Conservation (phyloP, 1,139 yeast genomes). For the Zygosaccharomyces sapae region DNA sequence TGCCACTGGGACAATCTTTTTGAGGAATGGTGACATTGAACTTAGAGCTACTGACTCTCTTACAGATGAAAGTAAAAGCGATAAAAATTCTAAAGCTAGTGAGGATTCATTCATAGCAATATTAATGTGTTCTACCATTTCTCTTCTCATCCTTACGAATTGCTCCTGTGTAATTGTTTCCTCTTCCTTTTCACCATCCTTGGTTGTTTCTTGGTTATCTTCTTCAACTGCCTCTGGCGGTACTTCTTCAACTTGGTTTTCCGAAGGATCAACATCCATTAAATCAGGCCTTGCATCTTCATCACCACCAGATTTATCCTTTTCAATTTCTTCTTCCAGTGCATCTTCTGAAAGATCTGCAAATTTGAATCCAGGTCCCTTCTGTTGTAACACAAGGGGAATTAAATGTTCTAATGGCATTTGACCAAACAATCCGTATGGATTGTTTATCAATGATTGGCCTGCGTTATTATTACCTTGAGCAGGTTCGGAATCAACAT, state of each 20-base stretch:
- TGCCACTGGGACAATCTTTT: slow-evolving; percentile 73
- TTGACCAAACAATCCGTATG: slow-evolving; percentile 32
- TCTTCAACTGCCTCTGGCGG: slow-evolving; percentile 4
- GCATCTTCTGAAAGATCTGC: slow-evolving; percentile 52
- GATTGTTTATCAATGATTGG: slow-evolving; percentile 28
- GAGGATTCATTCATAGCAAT: slow-evolving; percentile 86
- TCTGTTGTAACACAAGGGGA: slow-evolving; percentile 32
- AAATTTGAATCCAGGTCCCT: slow-evolving; percentile 32
- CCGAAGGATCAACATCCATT: slow-evolving; percentile 16
- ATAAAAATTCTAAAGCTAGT: slow-evolving; percentile 78
- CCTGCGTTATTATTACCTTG: neutral
- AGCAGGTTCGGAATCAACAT: slow-evolving; percentile 5
- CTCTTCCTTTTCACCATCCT: slow-evolving; percentile 11
- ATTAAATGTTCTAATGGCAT: slow-evolving; percentile 34
- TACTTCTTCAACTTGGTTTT: slow-evolving; percentile 16
- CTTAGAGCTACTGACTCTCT: slow-evolving; percentile 82
- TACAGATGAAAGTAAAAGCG: slow-evolving; percentile 72
- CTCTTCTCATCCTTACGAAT: slow-evolving; percentile 53
- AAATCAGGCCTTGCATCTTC: slow-evolving; percentile 12
- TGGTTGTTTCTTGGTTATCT: slow-evolving; percentile 9
- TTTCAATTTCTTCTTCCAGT: slow-evolving; percentile 45
- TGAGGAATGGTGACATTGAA: slow-evolving; percentile 84
- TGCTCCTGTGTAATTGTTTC: slow-evolving; percentile 41
- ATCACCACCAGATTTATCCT: slow-evolving; percentile 9
- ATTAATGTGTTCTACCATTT: slow-evolving; percentile 53